Base-by-base conservation (phyloP, 352 stramenopile species). In the Elongisporangium senticosum region DNA sequence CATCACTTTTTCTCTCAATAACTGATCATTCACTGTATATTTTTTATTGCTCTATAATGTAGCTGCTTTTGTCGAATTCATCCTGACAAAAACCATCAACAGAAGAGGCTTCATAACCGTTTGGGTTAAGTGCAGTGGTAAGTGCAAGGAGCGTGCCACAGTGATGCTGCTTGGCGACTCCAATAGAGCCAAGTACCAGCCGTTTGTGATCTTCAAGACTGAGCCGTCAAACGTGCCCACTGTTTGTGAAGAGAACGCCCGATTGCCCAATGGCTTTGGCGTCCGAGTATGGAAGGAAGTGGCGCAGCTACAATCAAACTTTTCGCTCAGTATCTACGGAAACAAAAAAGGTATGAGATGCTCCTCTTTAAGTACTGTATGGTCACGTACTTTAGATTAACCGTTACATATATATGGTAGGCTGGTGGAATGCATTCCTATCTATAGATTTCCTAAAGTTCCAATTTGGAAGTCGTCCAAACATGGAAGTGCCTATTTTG, bases 191-290 rank as follows among this genome's bases (percentile, higher is more conserved):
- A 69, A 75, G 60, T 73, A 69, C 48, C 24, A n/a, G 17, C 58
- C 3, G n/a, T 79, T 73, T 26, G 0, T 74, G 4, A 56, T 73
- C 7, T 62, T 73, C 58, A 75, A 75, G 51, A n/a, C 53, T 0
- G 40, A 11, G 0, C 39, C 43, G 10, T 63, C 63, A 14, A 65
- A 55, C 39, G 51, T 61, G 4, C 7, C 17, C 0, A 17, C 39
- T 0, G 33, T 55, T 2, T 50, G 62, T 19, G 40, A 21, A 1
- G 57, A 68, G 24, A 78, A 73, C 60, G 43, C 56, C 2, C 14
- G 28, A 5, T 0, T 52, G 13, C 55, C 55, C 0, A 55, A 75
- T 40, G 66, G 65, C 3, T 68, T 64, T 52, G 56, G 59, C 7
- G 24, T 28, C 7, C 24, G 24, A 28, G 24, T 28, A 28, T 28